Percentiles rank a stretch among this genome's conserved stretches.
These are phyloP conservation scores for Posidonia oceanica DNA, from an alignment of 116 monocot genomes.

Conservation along the genomic window DNA sequence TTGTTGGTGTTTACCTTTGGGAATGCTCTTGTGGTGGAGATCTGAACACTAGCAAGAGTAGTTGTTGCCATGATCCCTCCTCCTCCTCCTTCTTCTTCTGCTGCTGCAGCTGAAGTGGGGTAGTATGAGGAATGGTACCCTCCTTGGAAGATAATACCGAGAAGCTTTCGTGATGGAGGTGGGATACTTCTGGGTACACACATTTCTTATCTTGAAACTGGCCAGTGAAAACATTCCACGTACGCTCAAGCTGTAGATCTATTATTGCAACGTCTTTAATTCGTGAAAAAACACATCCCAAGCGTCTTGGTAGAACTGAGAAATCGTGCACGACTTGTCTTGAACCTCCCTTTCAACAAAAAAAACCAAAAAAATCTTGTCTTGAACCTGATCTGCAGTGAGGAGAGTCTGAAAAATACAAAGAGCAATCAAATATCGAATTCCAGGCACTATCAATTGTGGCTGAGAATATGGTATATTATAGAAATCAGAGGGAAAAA, in stretches of 20 bases:
- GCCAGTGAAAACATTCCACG: conserved; percentile 2
- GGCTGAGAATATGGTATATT: too few relatives aligned
- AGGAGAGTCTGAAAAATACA: too few relatives aligned
- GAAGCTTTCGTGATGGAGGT: background rate
- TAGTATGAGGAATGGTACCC: background rate
- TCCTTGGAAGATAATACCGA: background rate
- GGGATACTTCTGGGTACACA: conserved; percentile 2
- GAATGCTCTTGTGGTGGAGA: background rate
- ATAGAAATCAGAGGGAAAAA: too few relatives aligned
- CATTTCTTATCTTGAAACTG: conserved; percentile 5
- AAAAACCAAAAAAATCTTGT: too few relatives aligned
- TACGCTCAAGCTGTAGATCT: background rate
- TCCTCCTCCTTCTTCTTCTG: background rate
- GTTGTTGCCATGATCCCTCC: conserved; percentile 1
- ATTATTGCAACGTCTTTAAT: background rate
- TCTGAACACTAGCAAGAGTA: conserved; percentile 1
- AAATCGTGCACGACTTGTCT: too few relatives aligned
- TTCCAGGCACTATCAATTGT: too few relatives aligned
- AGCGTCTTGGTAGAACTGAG: too few relatives aligned
- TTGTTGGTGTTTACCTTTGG: background rate
- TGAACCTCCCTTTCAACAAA: too few relatives aligned
- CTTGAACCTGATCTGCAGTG: too few relatives aligned
- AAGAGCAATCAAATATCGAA: too few relatives aligned
- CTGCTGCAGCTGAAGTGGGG: background rate
- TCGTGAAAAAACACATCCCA: background rate